A percentile compares a stretch with the other conserved stretches of the same genome.
Evolutionary conservation across 2,329 filamentous ascomycete genomes (phyloP).

Genomic region (Cordyceps militaris): DNA sequence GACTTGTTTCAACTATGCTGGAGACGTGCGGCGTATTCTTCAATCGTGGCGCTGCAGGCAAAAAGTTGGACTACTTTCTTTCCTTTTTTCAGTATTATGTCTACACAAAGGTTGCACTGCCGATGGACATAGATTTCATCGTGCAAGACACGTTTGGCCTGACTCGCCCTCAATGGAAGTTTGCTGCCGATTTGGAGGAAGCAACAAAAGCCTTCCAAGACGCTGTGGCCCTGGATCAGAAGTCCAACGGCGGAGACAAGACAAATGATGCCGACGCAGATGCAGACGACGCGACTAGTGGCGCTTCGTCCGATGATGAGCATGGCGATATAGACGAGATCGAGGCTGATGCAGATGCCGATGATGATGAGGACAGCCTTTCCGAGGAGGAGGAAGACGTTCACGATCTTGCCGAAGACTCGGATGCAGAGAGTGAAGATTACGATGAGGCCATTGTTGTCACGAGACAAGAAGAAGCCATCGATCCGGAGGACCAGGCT

Average conservation of each 20-base stretch:
- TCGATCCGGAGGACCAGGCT: conserved; percentile 89
- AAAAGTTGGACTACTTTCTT: conserved; percentile 96
- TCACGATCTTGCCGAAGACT: conserved; percentile 44
- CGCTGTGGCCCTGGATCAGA: conserved; percentile 85
- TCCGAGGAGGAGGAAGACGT: conserved; percentile 53
- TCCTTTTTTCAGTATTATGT: conserved; percentile 98
- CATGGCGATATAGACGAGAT: conserved; percentile 60
- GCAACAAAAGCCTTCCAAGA: conserved; percentile 77
- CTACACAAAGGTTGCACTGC: conserved; percentile 77
- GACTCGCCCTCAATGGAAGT: conserved; percentile 86
- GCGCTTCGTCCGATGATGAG: conserved; percentile 69
- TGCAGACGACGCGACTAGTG: conserved; percentile 62
- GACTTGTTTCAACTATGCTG: conserved; percentile 78
- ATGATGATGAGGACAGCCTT: conserved; percentile 50
- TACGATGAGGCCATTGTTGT: conserved; percentile 89
- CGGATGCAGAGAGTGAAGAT: conserved; percentile 47
- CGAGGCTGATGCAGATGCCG: conserved; percentile 52
- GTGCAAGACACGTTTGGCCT: conserved; percentile 85
- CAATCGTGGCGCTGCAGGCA: conserved; percentile 84
- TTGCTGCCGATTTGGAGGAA: conserved; percentile 73
- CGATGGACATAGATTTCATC: conserved; percentile 96
- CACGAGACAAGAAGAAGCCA: conserved; percentile 79
- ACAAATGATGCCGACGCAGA: conserved; percentile 56
- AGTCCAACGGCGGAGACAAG: conserved; percentile 66
- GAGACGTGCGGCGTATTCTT: conserved; percentile 97